Conservation (phyloP, 2,329 filamentous ascomycete species). For the Fusarium hainanense region DNA sequence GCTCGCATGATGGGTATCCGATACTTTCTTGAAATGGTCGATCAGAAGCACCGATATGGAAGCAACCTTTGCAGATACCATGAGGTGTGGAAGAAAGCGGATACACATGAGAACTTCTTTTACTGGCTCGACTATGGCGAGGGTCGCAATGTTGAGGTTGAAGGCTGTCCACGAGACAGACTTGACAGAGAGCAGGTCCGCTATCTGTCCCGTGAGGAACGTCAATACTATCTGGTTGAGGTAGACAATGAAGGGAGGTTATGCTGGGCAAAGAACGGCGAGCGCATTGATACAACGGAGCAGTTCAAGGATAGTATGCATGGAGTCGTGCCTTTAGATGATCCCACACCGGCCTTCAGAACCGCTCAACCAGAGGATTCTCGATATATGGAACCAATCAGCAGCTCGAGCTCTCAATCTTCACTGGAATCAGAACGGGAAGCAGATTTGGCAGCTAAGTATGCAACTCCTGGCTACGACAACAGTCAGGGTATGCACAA, state of each 20-base stretch:
- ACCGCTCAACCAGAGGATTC: conserved; percentile 25
- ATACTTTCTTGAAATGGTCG: conserved; percentile 88
- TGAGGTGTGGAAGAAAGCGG: conserved; percentile 80
- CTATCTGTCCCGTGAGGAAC: conserved; percentile 85
- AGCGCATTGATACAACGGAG: conserved; percentile 79
- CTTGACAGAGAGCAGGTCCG: conserved; percentile 83
- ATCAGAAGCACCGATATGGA: conserved; percentile 87
- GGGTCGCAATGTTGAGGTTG: conserved; percentile 75
- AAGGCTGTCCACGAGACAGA: conserved; percentile 76
- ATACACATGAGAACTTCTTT: conserved; percentile 90
- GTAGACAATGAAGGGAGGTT: conserved; percentile 80
- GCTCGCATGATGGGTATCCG: conserved; percentile 85
- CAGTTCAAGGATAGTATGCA: conserved; percentile 83
- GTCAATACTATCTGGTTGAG: conserved; percentile 81
- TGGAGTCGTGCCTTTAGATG: conserved; percentile 73
- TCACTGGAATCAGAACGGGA: conserved; percentile 62
- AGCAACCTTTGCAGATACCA: conserved; percentile 86
- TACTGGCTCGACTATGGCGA: conserved; percentile 91
- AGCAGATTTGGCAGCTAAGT: conserved; percentile 71
- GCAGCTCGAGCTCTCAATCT: conserved; percentile 50
- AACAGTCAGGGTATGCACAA: conserved; percentile 66
- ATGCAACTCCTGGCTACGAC: conserved; percentile 72
- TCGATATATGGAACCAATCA: conserved; percentile 28
- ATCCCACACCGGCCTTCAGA: conserved; percentile 66
- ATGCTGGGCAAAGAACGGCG: conserved; percentile 88